These are phyloP conservation scores for Fraxinus ornus DNA, from an alignment of 305 asterid genomes.

Conservation along the genomic window DNA sequence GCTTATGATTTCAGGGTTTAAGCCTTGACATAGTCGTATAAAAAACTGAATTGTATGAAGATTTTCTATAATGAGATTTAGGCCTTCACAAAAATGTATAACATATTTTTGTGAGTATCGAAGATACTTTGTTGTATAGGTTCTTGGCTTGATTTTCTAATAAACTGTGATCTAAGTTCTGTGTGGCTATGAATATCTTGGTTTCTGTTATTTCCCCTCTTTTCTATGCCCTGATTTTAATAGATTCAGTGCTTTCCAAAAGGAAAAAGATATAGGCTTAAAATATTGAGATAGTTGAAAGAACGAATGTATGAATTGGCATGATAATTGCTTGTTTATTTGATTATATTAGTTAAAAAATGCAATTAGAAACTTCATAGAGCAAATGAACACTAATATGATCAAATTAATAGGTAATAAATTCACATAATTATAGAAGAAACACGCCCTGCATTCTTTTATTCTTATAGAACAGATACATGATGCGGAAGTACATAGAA, in stretches of 20 bases:
- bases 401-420: background rate
- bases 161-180: background rate
- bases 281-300: background rate
- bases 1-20: slow-evolving; percentile 1
- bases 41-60: background rate
- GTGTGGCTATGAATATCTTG: background rate
- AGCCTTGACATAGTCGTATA: background rate
- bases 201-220: background rate
- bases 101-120: background rate
- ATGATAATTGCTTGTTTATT: background rate
- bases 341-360: background rate
- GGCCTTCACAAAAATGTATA: background rate
- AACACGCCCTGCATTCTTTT: background rate
- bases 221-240: background rate
- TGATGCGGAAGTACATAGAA: background rate
- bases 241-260: background rate
- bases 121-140: background rate
- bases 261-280: background rate
- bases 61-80: background rate
- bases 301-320: background rate
- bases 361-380: background rate
- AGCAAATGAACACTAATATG: background rate
- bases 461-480: background rate
- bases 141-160: background rate
- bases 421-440: background rate